Conservation (phyloP, 805 yeast species). For the Starmera amethionina region DNA sequence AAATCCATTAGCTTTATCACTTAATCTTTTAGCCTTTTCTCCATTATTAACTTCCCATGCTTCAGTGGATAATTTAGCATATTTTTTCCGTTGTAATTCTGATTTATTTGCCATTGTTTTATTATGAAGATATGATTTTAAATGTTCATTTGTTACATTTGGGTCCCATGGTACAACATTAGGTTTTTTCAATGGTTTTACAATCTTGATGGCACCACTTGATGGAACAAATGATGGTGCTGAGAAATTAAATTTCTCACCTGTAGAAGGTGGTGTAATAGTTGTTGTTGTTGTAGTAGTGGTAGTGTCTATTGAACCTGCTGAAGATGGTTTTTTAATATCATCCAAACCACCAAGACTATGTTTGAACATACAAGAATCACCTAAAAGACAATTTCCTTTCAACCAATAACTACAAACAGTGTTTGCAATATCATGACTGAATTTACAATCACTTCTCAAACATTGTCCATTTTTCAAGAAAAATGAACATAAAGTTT, state of each 20-base stretch:
- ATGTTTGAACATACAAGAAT: slow-evolving; percentile 30
- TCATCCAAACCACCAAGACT: slow-evolving; percentile 5
- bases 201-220: slow-evolving; percentile 3
- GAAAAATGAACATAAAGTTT: slow-evolving; percentile 30
- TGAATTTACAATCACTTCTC: slow-evolving; percentile 34
- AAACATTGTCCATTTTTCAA: slow-evolving; percentile 31
- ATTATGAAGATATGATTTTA: slow-evolving; percentile 9
- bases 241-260: slow-evolving; percentile 8
- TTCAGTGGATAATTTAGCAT: slow-evolving; percentile 17
- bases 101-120: slow-evolving; percentile 11
- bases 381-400: slow-evolving; percentile 34
- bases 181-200: slow-evolving; percentile 14
- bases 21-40: slow-evolving; percentile 15
- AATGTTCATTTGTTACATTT: neutral
- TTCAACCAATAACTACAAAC: slow-evolving; percentile 38
- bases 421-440: slow-evolving; percentile 32
- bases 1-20: slow-evolving; percentile 16
- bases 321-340: neutral
- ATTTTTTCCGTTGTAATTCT: slow-evolving; percentile 16
- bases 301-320: neutral
- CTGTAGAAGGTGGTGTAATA: neutral
- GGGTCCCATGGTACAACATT: slow-evolving; percentile 16
- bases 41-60: slow-evolving; percentile 17
- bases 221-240: neutral
- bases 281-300: slow-evolving; percentile 4